Base-by-base conservation (phyloP, 2,329 filamentous ascomycete species). In the Sclerotinia minor region DNA sequence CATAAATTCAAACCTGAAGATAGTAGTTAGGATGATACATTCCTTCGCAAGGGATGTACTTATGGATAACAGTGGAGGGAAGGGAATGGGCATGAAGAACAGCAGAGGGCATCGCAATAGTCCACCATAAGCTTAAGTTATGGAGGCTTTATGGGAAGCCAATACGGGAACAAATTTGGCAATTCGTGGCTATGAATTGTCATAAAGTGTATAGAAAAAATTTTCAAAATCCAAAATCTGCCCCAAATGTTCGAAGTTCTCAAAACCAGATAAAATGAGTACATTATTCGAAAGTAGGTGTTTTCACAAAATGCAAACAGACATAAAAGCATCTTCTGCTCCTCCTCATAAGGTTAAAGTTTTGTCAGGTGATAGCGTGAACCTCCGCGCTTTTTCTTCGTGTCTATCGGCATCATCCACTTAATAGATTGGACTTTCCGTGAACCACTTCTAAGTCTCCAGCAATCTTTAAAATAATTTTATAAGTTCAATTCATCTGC, bases 321-420 rank as follows among this genome's bases (percentile, higher is more conserved):
- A 47, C 13, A 61, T 26, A 29, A 21, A 17, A 50, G n/a, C 5
- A 6, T 8, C 24, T 38, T 50, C 29, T 35, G 26, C 58, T 44
- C 58, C 58, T 60, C 29, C 58, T 17, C 8, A 38, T 50, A 38
- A 29, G 29, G 2, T 29, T 29, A 29, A 50, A n/a, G 7, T 13
- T 3, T 3, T 35, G n/a, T 61, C 59, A 61, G 59, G 26, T 61
- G 59, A 61, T 50, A 61, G 4, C 59, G 59, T 15, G 59, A 47
- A 49, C 13, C 26, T 38, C 17, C 45, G 29, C 50, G 45, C 19
- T 49, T 61, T 49, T 61, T 50, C 38, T 24, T 24, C 17, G 19
- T 19, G 53, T 38, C n/a, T 55, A 9, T 55, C 21, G 5, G 11
- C 21, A 35, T 54, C 21, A 35, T 54, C 52, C 29, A 54, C 29